Evolutionary conservation across 2,329 filamentous ascomycete species (phyloP), one percentile per base, ranked within the genome.

Genomic region (Xylariaceae sp.): DNA sequence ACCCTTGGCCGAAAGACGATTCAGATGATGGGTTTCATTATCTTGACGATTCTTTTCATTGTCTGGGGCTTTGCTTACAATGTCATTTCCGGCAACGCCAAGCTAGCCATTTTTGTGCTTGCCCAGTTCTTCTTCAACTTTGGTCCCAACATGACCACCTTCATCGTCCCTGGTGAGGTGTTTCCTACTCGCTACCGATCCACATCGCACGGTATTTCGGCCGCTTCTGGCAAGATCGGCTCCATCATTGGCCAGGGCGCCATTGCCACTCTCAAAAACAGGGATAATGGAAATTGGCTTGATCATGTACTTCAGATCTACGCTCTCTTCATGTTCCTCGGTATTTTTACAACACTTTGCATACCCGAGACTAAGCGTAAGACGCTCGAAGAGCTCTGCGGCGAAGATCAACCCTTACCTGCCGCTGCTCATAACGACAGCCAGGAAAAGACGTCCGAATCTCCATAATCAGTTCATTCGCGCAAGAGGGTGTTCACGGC

Each of bases 1-100:
- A 88, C 81, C 1, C 64, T 92, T 11, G 89, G 89, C 48, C 87
- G 89, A 65, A 92, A 91, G 76, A 83, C 88, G 1, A 91, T 93
- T 52, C 90, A 90, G 73, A 73, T 88, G 50, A 79, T 77, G 55
- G 84, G 84, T 21, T 87, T 87, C 69, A 69, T 74, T 44, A 79
- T 87, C 50, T 72, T 87, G 6, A 86, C 84, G 6, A 73, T 83
- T 36, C 75, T 87, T 16, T 71, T 66, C 71, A 73, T 83, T 51
- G 70, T 82, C 58, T 86, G 87, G 74, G 85, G 84, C 21, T 86
- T 86, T 58, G 82, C 77, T 9, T 87, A 84, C 72, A 67, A 81
- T 64, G 70, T 79, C 39, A 71, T 85, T 15, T 67, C 73, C n/a
- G 65, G 73, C 53, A 76, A 78, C 59, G 82, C 77, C 5, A 77